These are phyloP conservation scores for Sarocladium brachiariae DNA, from an alignment of 2,329 filamentous ascomycete species.

Conservation along the genomic window DNA sequence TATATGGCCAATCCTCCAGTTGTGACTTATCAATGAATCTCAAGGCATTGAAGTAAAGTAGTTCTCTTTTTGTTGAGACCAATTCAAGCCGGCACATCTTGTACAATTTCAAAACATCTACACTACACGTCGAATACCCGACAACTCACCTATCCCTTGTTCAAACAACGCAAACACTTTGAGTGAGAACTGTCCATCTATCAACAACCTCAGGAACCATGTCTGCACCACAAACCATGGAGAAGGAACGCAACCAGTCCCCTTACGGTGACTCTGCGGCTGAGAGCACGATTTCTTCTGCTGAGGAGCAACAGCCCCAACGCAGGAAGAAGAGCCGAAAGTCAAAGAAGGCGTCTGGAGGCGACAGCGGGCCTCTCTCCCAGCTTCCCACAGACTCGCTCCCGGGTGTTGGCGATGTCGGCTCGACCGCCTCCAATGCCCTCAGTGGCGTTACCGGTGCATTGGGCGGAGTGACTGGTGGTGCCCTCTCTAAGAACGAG, in stretches of 20 bases:
- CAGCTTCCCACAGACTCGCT: constrained; percentile 21
- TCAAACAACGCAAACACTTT: too few relatives aligned
- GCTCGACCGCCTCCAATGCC: constrained; percentile 28
- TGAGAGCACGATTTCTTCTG: constrained; percentile 11
- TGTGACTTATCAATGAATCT: neutral
- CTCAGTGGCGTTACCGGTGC: constrained; percentile 33
- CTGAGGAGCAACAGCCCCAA: constrained; percentile 9
- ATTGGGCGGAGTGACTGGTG: constrained; percentile 33
- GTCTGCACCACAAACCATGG: constrained; percentile 11
- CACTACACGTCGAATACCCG: too few relatives aligned
- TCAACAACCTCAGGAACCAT: neutral
- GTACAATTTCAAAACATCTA: too few relatives aligned
- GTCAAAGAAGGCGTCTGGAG: constrained; percentile 18
- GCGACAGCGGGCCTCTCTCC: constrained; percentile 25
- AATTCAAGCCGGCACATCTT: too few relatives aligned
- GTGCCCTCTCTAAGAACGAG: constrained; percentile 29
- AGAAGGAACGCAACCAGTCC: constrained; percentile 12
- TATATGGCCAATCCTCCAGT: constrained; percentile 8
- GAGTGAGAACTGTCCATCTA: too few relatives aligned
- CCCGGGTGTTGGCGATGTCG: constrained; percentile 26
- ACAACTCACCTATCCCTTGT: too few relatives aligned
- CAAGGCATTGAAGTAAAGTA: neutral
- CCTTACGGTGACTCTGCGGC: constrained; percentile 11
- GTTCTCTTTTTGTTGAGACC: neutral
- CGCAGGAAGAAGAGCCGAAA: constrained; percentile 25